Conservation (phyloP, 2,329 filamentous ascomycete species). For the Fusarium albosuccineum region DNA sequence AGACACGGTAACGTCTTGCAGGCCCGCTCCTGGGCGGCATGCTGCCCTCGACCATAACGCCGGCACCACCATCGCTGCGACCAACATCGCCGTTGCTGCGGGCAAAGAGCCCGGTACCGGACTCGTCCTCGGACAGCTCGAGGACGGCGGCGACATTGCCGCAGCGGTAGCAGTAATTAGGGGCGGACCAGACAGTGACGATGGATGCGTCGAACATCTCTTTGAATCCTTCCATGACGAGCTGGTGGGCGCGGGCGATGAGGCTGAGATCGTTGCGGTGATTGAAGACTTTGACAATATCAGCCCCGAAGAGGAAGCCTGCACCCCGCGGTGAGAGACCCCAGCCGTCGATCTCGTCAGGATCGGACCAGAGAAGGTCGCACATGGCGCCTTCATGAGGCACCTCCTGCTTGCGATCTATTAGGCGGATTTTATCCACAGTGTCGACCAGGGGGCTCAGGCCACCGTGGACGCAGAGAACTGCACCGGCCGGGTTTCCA, state of each 20-base stretch:
- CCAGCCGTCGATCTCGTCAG: slow-evolving; percentile 98
- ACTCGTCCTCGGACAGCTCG: slow-evolving; percentile 89
- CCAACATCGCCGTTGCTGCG: slow-evolving; percentile 79
- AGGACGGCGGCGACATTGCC: slow-evolving; percentile 96
- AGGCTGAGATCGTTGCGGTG: slow-evolving; percentile 92
- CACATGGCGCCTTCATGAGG: slow-evolving; percentile 99
- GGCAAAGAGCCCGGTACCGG: slow-evolving; percentile 77
- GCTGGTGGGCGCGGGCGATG: slow-evolving; percentile 93
- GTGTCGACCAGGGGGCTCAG: slow-evolving; percentile 91
- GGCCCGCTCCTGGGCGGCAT: slow-evolving; percentile 72
- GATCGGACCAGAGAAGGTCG: slow-evolving; percentile 97
- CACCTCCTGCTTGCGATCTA: slow-evolving; percentile 98
- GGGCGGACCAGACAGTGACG: slow-evolving; percentile 98
- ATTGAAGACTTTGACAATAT: slow-evolving; percentile 97
- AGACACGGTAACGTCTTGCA: slow-evolving; percentile 91
- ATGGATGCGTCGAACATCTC: slow-evolving; percentile 98
- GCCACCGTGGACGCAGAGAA: slow-evolving; percentile 96
- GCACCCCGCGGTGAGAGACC: slow-evolving; percentile 93
- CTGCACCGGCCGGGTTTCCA: slow-evolving; percentile 81
- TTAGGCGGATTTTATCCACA: slow-evolving; percentile 93
- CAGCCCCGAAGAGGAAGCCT: slow-evolving; percentile 93
- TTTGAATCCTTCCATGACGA: slow-evolving; percentile 99
- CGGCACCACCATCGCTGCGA: slow-evolving; percentile 65
- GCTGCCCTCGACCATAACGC: slow-evolving; percentile 63
- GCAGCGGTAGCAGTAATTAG: slow-evolving; percentile 96